Percentiles rank a stretch among this genome's conserved stretches.
Conservation (phyloP, 2,329 filamentous ascomycete species). For the Pseudogymnoascus sp. region DNA sequence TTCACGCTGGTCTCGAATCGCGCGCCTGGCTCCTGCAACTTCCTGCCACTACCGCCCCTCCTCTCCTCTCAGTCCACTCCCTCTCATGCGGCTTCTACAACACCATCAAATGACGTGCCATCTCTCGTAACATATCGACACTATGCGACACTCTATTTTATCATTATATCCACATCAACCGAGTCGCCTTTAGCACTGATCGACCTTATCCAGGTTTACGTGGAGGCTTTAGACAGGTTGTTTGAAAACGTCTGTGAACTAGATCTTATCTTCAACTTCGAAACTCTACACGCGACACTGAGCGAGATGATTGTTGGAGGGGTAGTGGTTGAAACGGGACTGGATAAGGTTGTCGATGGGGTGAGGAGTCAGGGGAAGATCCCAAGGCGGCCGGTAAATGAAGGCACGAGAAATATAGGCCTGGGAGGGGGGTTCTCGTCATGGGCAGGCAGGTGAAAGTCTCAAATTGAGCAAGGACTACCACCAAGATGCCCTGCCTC, state of each 20-base stretch:
- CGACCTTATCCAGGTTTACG: conserved; percentile 96
- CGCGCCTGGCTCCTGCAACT: conserved; percentile 89
- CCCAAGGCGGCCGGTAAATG: conserved; percentile 70
- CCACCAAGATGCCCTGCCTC: not conserved
- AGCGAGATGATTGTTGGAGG: conserved; percentile 94
- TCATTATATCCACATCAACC: conserved; percentile 91
- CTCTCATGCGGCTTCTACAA: conserved; percentile 51
- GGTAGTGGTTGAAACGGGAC: conserved; percentile 84
- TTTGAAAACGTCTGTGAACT: conserved; percentile 99
- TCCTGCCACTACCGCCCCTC: conserved; percentile 69
- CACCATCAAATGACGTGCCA: conserved; percentile 74
- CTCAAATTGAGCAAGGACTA: not conserved
- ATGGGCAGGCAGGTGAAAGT: conserved; percentile 25
- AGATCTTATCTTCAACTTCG: conserved; percentile 97
- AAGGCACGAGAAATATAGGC: conserved; percentile 45
- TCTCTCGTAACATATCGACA: conserved; percentile 96
- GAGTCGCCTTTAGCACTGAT: conserved; percentile 93
- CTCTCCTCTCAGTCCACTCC: conserved; percentile 56
- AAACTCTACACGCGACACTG: conserved; percentile 84
- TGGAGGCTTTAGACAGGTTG: conserved; percentile 85
- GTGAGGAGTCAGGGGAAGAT: conserved; percentile 71
- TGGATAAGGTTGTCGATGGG: conserved; percentile 80
- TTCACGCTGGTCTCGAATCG: conserved; percentile 92
- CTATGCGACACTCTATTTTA: conserved; percentile 98
- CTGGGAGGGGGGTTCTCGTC: conserved; percentile 34